Evolutionary conservation across 495 filamentous ascomycete species (phyloP).

Genomic region (Gamarada debralockiae): DNA sequence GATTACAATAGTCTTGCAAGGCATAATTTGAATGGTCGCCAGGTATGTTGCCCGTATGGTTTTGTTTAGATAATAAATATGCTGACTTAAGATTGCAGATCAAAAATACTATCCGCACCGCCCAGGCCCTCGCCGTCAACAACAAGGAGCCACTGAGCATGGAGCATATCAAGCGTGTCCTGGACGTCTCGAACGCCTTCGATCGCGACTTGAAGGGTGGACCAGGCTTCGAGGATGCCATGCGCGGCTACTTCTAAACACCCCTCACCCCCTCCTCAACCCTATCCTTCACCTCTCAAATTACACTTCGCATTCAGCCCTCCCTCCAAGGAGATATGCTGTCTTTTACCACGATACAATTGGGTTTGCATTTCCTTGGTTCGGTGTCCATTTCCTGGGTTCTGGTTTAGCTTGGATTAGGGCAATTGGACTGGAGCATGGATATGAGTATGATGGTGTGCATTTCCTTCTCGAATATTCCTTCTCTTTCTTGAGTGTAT

Average conservation of each 20-base stretch:
- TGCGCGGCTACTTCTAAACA: conserved; percentile 47
- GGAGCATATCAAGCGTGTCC: conserved; percentile 77
- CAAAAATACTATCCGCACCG: conserved; percentile 87
- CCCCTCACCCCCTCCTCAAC: neutral
- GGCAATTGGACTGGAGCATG: neutral
- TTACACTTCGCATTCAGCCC: no score
- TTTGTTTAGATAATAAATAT: conserved; percentile 14
- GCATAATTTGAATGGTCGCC: conserved; percentile 80
- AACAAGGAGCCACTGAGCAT: conserved; percentile 67
- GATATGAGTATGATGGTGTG: neutral
- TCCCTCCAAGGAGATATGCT: no score
- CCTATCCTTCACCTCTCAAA: neutral
- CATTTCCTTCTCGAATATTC: no score
- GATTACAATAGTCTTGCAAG: conserved; percentile 66
- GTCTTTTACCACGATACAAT: no score
- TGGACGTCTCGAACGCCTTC: conserved; percentile 80
- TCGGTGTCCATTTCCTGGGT: neutral
- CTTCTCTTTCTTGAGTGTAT: no score
- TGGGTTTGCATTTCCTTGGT: no score
- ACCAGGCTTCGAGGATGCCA: conserved; percentile 58
- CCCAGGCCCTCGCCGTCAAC: conserved; percentile 80
- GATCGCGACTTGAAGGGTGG: conserved; percentile 72
- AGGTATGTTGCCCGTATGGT: conserved; percentile 37
- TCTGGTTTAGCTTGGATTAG: neutral
- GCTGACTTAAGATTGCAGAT: conserved; percentile 46